These are phyloP conservation scores for Senna tora DNA, from an alignment of 306 rosid genomes.

Conservation along the genomic window DNA sequence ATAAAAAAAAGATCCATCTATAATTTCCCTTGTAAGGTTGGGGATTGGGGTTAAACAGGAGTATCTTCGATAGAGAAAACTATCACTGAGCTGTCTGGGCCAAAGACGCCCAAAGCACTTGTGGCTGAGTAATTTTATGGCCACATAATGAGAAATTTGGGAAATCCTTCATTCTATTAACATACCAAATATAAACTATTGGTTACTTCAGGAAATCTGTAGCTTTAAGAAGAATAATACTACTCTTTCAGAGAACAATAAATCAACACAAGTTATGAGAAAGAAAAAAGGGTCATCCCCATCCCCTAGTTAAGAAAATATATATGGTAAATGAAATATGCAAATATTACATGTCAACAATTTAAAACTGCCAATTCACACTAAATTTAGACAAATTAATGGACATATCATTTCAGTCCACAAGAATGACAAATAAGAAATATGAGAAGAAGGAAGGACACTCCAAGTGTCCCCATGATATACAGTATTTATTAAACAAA, in stretches of 20 bases:
- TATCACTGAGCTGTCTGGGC: not conserved
- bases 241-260: not conserved
- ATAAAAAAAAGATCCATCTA: not conserved
- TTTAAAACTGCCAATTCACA: not conserved
- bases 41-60: not conserved
- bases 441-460: not conserved
- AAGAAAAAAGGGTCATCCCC: constrained; percentile 2
- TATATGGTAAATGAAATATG: not conserved
- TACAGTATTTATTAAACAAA: not conserved
- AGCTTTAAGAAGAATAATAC: not conserved
- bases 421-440: not conserved
- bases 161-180: no score
- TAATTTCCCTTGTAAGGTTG: not conserved
- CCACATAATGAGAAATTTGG: not conserved
- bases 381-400: not conserved
- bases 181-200: not conserved
- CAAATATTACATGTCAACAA: not conserved
- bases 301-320: not conserved
- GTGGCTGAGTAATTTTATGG: not conserved
- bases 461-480: constrained; percentile 6
- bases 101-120: not conserved
- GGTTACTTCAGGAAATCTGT: not conserved
- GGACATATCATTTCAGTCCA: not conserved
- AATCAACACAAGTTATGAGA: not conserved
- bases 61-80: not conserved